Evolutionary conservation across 768 basidiomycete species (phyloP), one percentile per base, ranked within the genome.

Genomic region (Trametes cingulata): DNA sequence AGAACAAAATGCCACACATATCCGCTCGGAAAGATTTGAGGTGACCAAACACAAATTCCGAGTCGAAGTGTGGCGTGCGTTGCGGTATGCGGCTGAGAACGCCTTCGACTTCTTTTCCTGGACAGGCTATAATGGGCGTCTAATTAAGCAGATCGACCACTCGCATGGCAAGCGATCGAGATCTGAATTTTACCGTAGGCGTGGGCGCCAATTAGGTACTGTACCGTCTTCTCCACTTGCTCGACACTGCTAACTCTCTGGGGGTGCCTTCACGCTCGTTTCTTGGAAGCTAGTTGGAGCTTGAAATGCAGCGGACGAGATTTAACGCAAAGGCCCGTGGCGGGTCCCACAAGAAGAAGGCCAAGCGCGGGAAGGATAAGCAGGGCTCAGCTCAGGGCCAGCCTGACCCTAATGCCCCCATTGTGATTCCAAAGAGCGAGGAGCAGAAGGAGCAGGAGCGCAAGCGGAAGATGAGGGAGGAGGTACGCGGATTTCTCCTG

Each of bases 1-100:
- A 78, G 58, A 86, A 80, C 60, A 85, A 79, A 59, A 91, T 89
- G 17, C 89, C 89, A 65, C 89, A 91, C 89, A 91, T 91, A 27
- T 17, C 9, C 20, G 15, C 37, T 19, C 35, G 29, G 10, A 33
- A 10, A 33, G 29, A 33, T 10, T 33, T 33, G 6, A 33, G 29
- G 29, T 10, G 29, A 33, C 29, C 10, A 33, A 33, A 10, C 29
- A 33, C 29, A 33, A 10, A 33, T 4, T 33, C 29, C 39, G 39
- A 13, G 5, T n/a, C 39, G 39, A 3, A 40, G 39, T 5, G 27
- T 33, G 19, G 29, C 29, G 14, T 12, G 3, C 49, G 9, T n/a
- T n/a, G 33, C 19, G 12, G 29, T 19, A n/a, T 8, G 50, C 35
- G 36, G 2, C n/a, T 24, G 2, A 15, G 22, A 14, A 46, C 8